A percentile compares a stretch with the other conserved stretches of the same genome.
Evolutionary conservation across 2,329 filamentous ascomycete genomes (phyloP).

Genomic region (Hyphodiscus sp.): DNA sequence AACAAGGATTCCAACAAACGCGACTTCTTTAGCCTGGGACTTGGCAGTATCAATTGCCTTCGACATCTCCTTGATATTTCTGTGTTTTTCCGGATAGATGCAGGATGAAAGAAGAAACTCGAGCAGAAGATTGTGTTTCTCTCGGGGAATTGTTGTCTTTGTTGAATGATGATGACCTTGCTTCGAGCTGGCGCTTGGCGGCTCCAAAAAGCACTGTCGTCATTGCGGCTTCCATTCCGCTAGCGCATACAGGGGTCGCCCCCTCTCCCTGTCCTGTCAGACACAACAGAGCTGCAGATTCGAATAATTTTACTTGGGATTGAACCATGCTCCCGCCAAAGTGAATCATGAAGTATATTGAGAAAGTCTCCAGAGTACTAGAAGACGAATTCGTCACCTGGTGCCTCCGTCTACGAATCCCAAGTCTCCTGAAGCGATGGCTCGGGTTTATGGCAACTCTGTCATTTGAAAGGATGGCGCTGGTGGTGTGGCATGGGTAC

Average conservation of each 20-base stretch:
- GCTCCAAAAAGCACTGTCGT: not conserved
- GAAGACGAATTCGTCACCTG: too few relatives aligned
- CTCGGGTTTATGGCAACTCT: too few relatives aligned
- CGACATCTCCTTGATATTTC: conserved; percentile 15
- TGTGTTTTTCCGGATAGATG: not conserved
- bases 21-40: conserved; percentile 29
- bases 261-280: too few relatives aligned
- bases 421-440: too few relatives aligned
- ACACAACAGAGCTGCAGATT: too few relatives aligned
- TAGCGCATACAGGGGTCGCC: not conserved
- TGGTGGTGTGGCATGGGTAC: too few relatives aligned
- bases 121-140: not conserved
- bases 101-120: not conserved
- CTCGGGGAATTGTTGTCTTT: not conserved
- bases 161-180: not conserved
- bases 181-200: not conserved
- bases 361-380: too few relatives aligned
- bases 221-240: not conserved
- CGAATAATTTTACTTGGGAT: too few relatives aligned
- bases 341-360: too few relatives aligned
- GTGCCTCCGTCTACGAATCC: too few relatives aligned
- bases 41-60: conserved; percentile 23
- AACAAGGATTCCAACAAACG: conserved; percentile 21
- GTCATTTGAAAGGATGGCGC: too few relatives aligned
- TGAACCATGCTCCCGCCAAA: too few relatives aligned